phyloP scores from a whole-genome alignment of 345 rosid species.

The Gossypium anomalum region DNA sequence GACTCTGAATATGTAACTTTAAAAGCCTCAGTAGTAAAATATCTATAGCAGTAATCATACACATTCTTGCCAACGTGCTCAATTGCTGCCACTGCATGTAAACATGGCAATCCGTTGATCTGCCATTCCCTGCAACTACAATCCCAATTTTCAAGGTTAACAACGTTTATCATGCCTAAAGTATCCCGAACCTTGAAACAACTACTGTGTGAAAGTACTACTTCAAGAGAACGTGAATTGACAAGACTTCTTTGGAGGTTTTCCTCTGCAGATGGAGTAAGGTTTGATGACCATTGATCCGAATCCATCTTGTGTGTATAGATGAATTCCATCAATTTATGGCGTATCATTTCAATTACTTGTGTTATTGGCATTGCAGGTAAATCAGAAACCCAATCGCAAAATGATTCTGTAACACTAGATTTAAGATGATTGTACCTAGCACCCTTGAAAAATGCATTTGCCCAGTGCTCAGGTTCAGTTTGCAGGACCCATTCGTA shows the following conservation, averaged over 20 bases:
- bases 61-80: conserved; percentile 29
- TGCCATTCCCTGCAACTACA: conserved; percentile 58
- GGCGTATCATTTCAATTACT: conserved; percentile 33
- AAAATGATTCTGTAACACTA: conserved; percentile 34
- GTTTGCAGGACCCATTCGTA: conserved; percentile 52
- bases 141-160: conserved; percentile 39
- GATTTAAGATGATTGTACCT: conserved; percentile 34
- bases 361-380: conserved; percentile 32
- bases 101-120: conserved; percentile 47
- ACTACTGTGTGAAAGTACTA: conserved; percentile 42
- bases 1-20: conserved; percentile 39
- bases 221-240: conserved; percentile 29
- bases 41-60: conserved; percentile 46
- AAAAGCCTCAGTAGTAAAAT: conserved; percentile 41
- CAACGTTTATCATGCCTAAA: conserved; percentile 35
- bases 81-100: conserved; percentile 52
- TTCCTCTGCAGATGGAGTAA: conserved; percentile 49
- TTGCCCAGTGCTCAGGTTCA: conserved; percentile 55
- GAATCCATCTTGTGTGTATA: conserved; percentile 33
- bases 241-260: conserved; percentile 35
- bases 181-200: conserved; percentile 52
- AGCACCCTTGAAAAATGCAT: conserved; percentile 46
- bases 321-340: conserved; percentile 43
- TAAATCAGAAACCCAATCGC: conserved; percentile 34
- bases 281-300: conserved; percentile 35